Evolutionary conservation across 805 yeast species (phyloP).

Genomic region (Isabelozyma gotoi): DNA sequence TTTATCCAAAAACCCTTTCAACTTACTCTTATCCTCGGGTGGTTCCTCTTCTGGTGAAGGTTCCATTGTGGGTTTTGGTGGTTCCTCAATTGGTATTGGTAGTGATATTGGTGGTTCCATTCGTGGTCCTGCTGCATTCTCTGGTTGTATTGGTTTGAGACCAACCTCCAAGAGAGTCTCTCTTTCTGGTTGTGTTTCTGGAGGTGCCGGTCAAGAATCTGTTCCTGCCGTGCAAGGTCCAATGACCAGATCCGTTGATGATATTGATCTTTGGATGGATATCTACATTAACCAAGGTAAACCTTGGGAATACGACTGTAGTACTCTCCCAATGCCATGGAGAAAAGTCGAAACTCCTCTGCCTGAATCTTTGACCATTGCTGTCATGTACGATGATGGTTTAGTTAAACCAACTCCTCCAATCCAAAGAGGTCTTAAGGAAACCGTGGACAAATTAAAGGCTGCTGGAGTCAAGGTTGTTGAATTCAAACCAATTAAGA

Average conservation of each 20-base stretch:
- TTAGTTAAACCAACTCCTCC: constrained; percentile 70
- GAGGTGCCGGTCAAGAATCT: constrained; percentile 64
- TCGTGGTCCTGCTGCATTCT: constrained; percentile 43
- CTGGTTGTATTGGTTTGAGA: constrained; percentile 42
- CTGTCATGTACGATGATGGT: constrained; percentile 64
- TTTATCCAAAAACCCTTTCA: constrained; percentile 36
- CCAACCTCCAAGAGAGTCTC: constrained; percentile 40
- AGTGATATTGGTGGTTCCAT: constrained; percentile 46
- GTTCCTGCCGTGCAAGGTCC: constrained; percentile 71
- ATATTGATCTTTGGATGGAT: constrained; percentile 68
- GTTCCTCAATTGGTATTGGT: constrained; percentile 39
- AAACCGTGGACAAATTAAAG: constrained; percentile 52
- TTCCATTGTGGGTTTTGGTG: constrained; percentile 41
- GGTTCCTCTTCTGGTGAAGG: constrained; percentile 49
- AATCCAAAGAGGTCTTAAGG: constrained; percentile 53
- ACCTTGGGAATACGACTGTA: constrained; percentile 59
- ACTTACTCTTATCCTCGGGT: constrained; percentile 38
- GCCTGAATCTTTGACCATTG: constrained; percentile 53
- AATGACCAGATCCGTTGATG: constrained; percentile 61
- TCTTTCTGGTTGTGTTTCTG: constrained; percentile 47
- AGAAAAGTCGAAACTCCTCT: constrained; percentile 40
- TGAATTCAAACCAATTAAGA: constrained; percentile 57
- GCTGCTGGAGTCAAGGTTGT: constrained; percentile 60
- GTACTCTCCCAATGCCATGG: constrained; percentile 54
- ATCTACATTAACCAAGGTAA: constrained; percentile 58